Evolutionary conservation across 108 stramenopile species (phyloP).

Genomic region (Pseudonitzschia pungens): DNA sequence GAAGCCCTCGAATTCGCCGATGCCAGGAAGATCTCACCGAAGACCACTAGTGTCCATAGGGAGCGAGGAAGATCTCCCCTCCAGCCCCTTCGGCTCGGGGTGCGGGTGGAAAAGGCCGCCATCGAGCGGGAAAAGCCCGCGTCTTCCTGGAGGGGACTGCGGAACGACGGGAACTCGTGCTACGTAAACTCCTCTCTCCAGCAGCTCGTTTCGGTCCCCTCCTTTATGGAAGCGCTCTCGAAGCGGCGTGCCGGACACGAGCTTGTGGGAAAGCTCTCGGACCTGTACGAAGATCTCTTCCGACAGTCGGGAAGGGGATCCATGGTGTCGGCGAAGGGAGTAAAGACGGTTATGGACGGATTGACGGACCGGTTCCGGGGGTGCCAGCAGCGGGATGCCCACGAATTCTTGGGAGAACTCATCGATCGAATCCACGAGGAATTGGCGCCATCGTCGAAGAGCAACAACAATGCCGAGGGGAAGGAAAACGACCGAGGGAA

Average conservation of each 20-base stretch:
- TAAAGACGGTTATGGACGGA: conserved; percentile 68
- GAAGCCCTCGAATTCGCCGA: conserved; percentile 28
- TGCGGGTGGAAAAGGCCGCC: not conserved
- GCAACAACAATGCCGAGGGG: no score
- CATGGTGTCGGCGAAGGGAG: conserved; percentile 33
- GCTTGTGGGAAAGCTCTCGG: conserved; percentile 4
- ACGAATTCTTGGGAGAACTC: conserved; percentile 72
- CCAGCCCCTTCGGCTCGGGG: not conserved
- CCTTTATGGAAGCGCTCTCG: conserved; percentile 20
- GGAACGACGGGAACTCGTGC: conserved; percentile 83
- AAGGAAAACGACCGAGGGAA: conserved; percentile 9
- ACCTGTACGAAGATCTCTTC: conserved; percentile 2
- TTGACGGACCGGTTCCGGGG: conserved; percentile 63
- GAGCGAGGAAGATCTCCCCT: not conserved
- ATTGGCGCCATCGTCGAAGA: conserved; percentile 21
- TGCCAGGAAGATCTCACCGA: not conserved
- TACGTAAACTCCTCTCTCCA: conserved; percentile 81
- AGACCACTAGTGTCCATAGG: no score
- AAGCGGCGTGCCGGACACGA: not conserved
- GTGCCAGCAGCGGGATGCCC: conserved; percentile 78
- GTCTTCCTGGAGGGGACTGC: conserved; percentile 26
- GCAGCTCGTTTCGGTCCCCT: conserved; percentile 51
- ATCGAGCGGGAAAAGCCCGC: not conserved
- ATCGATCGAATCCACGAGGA: conserved; percentile 78
- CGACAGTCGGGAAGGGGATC: conserved; percentile 2